Conservation (phyloP, 805 yeast genomes). For the Kodamaea hsintzibuensis region DNA sequence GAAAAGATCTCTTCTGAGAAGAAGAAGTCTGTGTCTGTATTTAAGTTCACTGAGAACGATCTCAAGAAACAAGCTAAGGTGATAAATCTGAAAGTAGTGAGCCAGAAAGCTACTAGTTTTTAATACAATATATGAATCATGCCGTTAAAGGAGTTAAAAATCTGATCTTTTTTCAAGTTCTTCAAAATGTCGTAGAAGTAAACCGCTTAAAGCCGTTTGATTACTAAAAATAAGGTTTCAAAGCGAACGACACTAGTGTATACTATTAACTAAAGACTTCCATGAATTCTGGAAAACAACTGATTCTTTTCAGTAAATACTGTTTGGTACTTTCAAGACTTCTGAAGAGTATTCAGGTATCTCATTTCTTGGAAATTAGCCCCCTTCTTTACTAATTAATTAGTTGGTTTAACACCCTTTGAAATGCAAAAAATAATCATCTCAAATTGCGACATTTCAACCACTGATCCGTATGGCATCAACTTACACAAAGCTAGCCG, state of each 20-base stretch:
- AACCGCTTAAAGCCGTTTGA: background rate
- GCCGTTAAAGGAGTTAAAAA: background rate
- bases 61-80: background rate
- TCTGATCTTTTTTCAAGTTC: background rate
- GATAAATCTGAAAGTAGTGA: conserved; percentile 4
- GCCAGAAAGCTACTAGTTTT: background rate
- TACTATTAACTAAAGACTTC: too few relatives aligned
- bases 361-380: too few relatives aligned
- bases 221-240: background rate
- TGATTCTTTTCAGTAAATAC: too few relatives aligned
- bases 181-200: background rate
- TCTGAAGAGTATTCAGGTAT: too few relatives aligned
- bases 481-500: too few relatives aligned
- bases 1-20: background rate
- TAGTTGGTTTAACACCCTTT: too few relatives aligned
- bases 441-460: too few relatives aligned
- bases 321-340: too few relatives aligned
- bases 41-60: background rate
- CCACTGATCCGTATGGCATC: too few relatives aligned
- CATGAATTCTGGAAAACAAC: too few relatives aligned
- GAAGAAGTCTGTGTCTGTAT: background rate
- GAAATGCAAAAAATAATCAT: too few relatives aligned
- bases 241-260: background rate
- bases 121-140: background rate
- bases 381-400: too few relatives aligned